Evolutionary conservation across 2,329 filamentous ascomycete genomes (phyloP), one percentile per base, ranked within the genome.

Genomic region (Cercospora sesami): DNA sequence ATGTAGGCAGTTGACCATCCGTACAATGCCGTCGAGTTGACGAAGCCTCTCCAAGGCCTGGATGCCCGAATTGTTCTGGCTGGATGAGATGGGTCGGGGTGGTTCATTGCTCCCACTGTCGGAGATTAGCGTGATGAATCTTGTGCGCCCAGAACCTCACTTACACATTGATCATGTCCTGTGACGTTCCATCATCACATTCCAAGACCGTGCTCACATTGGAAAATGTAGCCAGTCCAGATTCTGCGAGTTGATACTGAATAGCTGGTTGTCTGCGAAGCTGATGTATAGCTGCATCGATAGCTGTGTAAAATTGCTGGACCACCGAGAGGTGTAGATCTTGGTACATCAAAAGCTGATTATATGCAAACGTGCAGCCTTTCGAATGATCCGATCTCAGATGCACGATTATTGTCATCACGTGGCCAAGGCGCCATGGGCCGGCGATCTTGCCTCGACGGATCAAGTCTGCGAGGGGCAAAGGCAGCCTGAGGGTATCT

Each of bases 1-100:
- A 76, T 2, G 75, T 73, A 26, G 79, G 75, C 84, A 86, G 67
- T 84, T 80, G 59, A 81, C 76, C 69, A 78, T 78, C 8, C 53
- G 18, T 16, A 2, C 23, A 5, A 57, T 57, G 28, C 53, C 28
- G n/a, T 16, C 28, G 23, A 57, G 7, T 31, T 57, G 53, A 23
- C 12, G 53, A 28, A n/a, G 36, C 36, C 36, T 8, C 36, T 42
- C 36, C 36, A 42, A 42, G 36, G 36, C 36, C 36, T n/a, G 36
- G 5, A 42, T n/a, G 36, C 36, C 36, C 36, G 36, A n/a, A 42
- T n/a, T 42, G 36, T n/a, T 42, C 36, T 42, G 36, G 16, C 16
- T 42, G 36, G 36, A 42, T 42, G 16, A 42, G 36, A 42, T 42
- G 3, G 36, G 7, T 9, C 36, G 36, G 16, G 36, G 16, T 42